Conservation (phyloP, 192 early-diverging fungal species). For the Coemansia sp. region DNA sequence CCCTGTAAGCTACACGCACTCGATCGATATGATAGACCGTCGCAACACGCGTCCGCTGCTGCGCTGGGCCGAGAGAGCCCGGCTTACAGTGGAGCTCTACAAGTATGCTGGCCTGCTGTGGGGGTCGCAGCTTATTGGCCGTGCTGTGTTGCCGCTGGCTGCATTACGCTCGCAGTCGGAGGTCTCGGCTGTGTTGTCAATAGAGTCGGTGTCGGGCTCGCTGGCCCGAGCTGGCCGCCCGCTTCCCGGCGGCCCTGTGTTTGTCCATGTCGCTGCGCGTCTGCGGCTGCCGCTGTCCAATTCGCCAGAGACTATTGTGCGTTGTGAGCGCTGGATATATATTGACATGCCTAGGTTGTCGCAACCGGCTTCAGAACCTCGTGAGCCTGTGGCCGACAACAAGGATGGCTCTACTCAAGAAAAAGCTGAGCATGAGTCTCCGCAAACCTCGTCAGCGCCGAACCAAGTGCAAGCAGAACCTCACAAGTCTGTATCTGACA, state of each 20-base stretch:
- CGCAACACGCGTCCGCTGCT: constrained; percentile 29
- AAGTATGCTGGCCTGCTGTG: constrained; percentile 47
- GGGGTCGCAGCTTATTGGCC: constrained; percentile 49
- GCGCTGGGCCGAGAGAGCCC: constrained; percentile 45
- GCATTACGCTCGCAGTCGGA: constrained; percentile 36
- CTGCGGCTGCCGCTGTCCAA: constrained; percentile 42
- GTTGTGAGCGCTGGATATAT: constrained; percentile 41
- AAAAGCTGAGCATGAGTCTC: too few species aligned
- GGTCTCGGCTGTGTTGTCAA: constrained; percentile 22
- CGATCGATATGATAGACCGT: constrained; percentile 39
- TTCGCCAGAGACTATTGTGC: constrained; percentile 20
- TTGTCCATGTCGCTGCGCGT: constrained; percentile 38
- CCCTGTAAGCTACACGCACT: constrained; percentile 19
- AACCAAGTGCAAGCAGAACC: too few species aligned
- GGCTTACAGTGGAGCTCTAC: constrained; percentile 41
- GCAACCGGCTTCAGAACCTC: neutral
- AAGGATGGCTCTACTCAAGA: too few species aligned
- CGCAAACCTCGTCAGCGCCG: too few species aligned
- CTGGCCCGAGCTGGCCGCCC: constrained; percentile 22
- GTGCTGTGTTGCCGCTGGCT: constrained; percentile 40
- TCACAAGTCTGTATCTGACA: too few species aligned
- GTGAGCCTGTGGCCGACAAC: neutral
- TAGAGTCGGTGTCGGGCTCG: constrained; percentile 21
- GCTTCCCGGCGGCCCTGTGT: constrained; percentile 35
- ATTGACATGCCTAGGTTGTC: constrained; percentile 10